phyloP scores from a whole-genome alignment of 257 asterid species.

The Paraleonurus japonicus region DNA sequence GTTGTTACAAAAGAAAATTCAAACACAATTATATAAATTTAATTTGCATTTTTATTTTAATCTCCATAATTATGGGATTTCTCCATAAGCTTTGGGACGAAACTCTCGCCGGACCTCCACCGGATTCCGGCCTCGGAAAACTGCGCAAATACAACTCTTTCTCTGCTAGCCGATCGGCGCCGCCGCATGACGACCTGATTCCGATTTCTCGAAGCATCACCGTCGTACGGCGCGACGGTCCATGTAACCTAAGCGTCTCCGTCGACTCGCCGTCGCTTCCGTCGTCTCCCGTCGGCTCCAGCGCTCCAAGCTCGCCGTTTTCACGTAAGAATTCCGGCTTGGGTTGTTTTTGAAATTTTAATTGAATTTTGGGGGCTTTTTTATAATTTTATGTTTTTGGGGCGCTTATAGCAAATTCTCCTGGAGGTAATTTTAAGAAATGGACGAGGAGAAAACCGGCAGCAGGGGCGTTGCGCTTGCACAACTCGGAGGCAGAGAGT shows the following conservation, averaged over 20 bases:
- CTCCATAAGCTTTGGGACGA: slow-evolving; percentile 88
- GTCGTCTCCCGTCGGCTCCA: slow-evolving; percentile 56
- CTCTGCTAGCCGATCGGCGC: slow-evolving; percentile 29
- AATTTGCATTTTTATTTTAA: not conserved
- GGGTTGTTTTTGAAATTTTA: not conserved
- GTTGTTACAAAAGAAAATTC: slow-evolving; percentile 59
- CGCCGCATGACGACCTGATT: slow-evolving; percentile 25
- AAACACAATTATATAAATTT: not conserved
- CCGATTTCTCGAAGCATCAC: slow-evolving; percentile 61
- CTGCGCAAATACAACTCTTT: slow-evolving; percentile 69
- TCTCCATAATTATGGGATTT: slow-evolving; percentile 58
- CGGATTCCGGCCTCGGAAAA: slow-evolving; percentile 69
- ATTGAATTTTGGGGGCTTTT: not conserved
- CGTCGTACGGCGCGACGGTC: slow-evolving; percentile 38
- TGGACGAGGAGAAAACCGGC: slow-evolving; percentile 45
- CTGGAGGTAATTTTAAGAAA: slow-evolving; percentile 61
- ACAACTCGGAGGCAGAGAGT: slow-evolving; percentile 36
- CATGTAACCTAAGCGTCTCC: slow-evolving; percentile 27
- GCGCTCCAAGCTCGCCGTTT: slow-evolving; percentile 54
- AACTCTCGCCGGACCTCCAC: slow-evolving; percentile 78
- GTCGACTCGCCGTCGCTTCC: slow-evolving; percentile 52
- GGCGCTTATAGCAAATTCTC: slow-evolving; percentile 40
- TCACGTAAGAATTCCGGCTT: slow-evolving; percentile 44
- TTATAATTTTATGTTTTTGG: not conserved
- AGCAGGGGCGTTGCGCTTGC: slow-evolving; percentile 27